Evolutionary conservation across 371 early-diverging fungal species (phyloP), one percentile per base, ranked within the genome.

Genomic region (Lichtheimia ornata): DNA sequence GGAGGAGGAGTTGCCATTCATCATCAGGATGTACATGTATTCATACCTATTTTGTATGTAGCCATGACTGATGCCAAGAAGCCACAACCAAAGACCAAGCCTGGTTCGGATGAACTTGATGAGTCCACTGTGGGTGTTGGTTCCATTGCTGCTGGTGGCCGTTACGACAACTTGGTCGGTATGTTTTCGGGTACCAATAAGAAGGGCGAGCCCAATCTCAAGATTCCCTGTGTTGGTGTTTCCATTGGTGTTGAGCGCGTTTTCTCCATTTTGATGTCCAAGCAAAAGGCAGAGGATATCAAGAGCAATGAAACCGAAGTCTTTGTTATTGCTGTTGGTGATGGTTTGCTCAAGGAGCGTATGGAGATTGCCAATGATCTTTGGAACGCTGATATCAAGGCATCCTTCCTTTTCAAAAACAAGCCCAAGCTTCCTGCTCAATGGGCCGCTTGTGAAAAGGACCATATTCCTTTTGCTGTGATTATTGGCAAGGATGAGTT

Each of bases 121-220:
- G 97, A 96, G 63, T 88, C 84, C 51, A 90, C 88, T 41, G 87
- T 86, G 9, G 94, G 97, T 28, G 90, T 98, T 18, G 99, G 99
- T n/a, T 97, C 99, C 5, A 91, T 99, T 61, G 95, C 97, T 30
- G 99, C 97, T 4, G 99, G 99, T 65, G 99, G 99, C 17, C 94
- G 99, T 53, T 99, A 99, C 77, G 99, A 99, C 69, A 90, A 96
- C 57, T 86, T 99, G 65, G 99, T 99, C 4, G 96, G 95, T 49
- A 95, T 94, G 93, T 95, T 99, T 70, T 77, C 80, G 45, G 85
- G 87, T 50, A 77, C 69, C 44, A 85, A 87, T 72, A 85, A 83
- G 73, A 86, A 87, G 61, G 86, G 86, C 5, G 76, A 81, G 41
- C 85, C 89, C 53, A 87, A 83, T 62, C 65, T 85, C 51, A 78